phyloP scores from a whole-genome alignment of 129 eudicot species.

The Scalesia atractyloides region DNA sequence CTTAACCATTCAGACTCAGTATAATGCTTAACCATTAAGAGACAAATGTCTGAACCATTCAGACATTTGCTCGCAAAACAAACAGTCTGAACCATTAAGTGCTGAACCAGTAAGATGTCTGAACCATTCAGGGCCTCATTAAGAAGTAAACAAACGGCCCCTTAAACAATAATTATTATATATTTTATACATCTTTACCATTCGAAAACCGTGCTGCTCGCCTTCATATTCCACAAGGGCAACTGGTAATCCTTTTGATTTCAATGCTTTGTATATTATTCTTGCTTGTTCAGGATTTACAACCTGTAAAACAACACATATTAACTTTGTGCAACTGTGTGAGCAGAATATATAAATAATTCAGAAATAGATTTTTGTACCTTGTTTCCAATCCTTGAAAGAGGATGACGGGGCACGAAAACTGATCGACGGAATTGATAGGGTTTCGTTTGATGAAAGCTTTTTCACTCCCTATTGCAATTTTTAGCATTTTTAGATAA shows the following conservation, averaged over 20 bases:
- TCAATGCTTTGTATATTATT: conserved; percentile 46
- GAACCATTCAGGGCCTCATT: too few relatives aligned
- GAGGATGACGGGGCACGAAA: conserved; percentile 51
- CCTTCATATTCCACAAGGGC: conserved; percentile 56
- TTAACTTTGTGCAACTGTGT: neutral
- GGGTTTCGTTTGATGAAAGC: conserved; percentile 40
- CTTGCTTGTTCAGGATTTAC: conserved; percentile 53
- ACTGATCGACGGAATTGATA: conserved; percentile 42
- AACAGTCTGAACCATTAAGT: too few relatives aligned
- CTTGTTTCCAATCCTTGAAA: conserved; percentile 55
- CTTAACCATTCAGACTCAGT: too few relatives aligned
- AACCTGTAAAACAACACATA: conserved; percentile 25
- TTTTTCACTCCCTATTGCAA: conserved; percentile 34
- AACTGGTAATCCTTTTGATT: conserved; percentile 49
- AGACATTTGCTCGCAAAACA: too few relatives aligned
- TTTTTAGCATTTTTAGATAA: neutral
- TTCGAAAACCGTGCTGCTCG: conserved; percentile 54
- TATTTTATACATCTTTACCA: conserved; percentile 15
- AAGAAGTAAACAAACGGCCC: too few relatives aligned
- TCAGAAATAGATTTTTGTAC: conserved; percentile 30
- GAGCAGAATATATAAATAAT: neutral
- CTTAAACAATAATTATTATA: neutral
- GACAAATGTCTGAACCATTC: too few relatives aligned
- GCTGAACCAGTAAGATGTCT: too few relatives aligned
- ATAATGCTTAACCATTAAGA: too few relatives aligned